A percentile compares a stretch with the other conserved stretches of the same genome.
phyloP scores from a whole-genome alignment of 2,329 filamentous ascomycete species.

The Ascomycota sp. region DNA sequence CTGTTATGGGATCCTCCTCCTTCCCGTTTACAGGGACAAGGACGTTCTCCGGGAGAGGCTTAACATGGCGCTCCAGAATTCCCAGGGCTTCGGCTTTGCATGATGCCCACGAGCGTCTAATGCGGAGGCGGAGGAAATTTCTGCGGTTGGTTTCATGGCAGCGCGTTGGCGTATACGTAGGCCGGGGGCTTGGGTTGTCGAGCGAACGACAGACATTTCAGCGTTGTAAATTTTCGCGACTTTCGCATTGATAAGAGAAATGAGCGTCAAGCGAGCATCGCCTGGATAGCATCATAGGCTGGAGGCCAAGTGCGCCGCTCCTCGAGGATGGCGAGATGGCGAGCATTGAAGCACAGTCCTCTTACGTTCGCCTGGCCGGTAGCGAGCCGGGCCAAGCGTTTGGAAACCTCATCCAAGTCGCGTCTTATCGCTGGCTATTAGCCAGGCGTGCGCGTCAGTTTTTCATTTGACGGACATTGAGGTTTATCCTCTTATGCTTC shows the following conservation, averaged over 20 bases:
- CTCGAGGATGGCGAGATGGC: too few relatives aligned
- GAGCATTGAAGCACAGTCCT: too few relatives aligned
- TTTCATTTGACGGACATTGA: conserved; percentile 83
- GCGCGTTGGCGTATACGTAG: too few relatives aligned
- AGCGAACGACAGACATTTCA: too few relatives aligned
- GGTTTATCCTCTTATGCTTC: conserved; percentile 66
- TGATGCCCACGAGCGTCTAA: conserved; percentile 11
- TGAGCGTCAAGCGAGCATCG: not conserved
- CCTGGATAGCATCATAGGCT: not conserved
- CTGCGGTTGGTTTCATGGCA: not conserved
- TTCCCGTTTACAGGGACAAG: conserved; percentile 62
- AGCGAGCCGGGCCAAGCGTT: too few relatives aligned
- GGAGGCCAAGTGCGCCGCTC: too few relatives aligned
- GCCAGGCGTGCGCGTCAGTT: conserved; percentile 21
- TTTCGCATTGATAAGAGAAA: not conserved
- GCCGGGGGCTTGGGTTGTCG: too few relatives aligned
- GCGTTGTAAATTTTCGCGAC: not conserved
- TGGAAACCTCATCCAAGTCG: too few relatives aligned
- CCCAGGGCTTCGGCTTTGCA: conserved; percentile 73
- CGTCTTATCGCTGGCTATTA: too few relatives aligned
- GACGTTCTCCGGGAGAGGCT: conserved; percentile 56
- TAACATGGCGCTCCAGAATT: conserved; percentile 70
- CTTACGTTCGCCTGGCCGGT: too few relatives aligned
- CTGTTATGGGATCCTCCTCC: conserved; percentile 71
- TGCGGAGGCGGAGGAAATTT: not conserved